Evolutionary conservation across 2,329 filamentous ascomycete species (phyloP), one percentile per base, ranked within the genome.

Genomic region (Fusarium annulatum): DNA sequence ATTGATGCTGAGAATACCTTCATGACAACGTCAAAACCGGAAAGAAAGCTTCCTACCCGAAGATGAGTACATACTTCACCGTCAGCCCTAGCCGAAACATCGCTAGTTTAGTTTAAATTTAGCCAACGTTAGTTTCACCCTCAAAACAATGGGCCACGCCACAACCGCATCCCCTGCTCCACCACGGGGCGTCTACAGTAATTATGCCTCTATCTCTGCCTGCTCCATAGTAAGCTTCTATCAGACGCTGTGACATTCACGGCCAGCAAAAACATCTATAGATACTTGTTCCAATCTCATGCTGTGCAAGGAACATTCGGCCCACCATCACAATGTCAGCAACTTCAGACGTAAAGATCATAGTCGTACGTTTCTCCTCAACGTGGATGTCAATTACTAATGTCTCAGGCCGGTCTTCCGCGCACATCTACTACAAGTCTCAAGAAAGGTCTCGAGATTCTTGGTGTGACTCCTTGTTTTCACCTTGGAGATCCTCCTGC

Each of bases 401-500:
- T 2, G 2, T 21, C 30, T 18, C 10, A 73, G 71, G 71, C 71
- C 16, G 71, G 71, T 36, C 59, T 74, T 1, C 71, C 71, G 26
- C 71, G 71, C 12, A 74, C 71, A 0, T 74, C 71, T 23, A 74
- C 71, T 4, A 74, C 71, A 38, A 74, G 71, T 58, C 71, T 74
- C 30, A 74, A 74, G 26, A 74, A 74, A 28, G 71, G 71, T 18
- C 67, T 73, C 11, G 71, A 73, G 45, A 56, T 74, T 46, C 59
- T 74, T 2, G 71, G 71, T 5, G 46, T 74, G 9, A 30, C 43
- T 2, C 70, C 71, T 19, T 74, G 71, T 52, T 73, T 71, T n/a
- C 71, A 73, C 8, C 71, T 73, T 0, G 71, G 71, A 52, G 71
- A 73, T n/a, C 71, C 71, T 51, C 71, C 71, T 6, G 71, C 71